Base-by-base conservation (phyloP, 352 stramenopile species). In the Plasmopara viticola region DNA sequence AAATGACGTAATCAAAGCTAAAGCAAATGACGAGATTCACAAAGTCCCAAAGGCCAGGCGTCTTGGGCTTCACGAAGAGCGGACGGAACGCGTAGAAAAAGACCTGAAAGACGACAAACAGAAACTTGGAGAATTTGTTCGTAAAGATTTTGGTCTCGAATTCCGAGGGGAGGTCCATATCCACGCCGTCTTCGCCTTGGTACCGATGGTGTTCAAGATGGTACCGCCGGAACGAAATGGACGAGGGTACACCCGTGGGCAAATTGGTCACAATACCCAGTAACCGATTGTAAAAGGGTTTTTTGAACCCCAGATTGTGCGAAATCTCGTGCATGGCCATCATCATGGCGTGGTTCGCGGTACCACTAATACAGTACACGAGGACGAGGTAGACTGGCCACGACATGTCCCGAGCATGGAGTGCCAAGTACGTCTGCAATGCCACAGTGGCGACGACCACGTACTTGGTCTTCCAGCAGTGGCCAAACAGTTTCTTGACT, bases 181-280 rank as follows among this genome's bases (percentile, higher is more conserved):
- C 95, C 10, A 97, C 68, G 47, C 84, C 79, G 44, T 98, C 79
- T 37, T 95, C 87, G 44, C 95, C 95, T 70, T 98, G 90, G 66
- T 96, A 98, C 18, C 90, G 84, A 73, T 98, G 96, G 80, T 99
- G 96, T 58, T 98, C 93, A 66, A 97, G 87, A 72, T 99, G 96
- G 74, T 99, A 98, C 9, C 90, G 71, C 72, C 97, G 98, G 72
- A 99, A 98, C 20, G 88, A 86, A 45, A 95, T 78, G 14, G 88
- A 75, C 2, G 87, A 91, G 0, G 96, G 95, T 38, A 99, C 76
- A 12, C 81, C 86, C 20, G 98, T 79, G 5, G 94, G 88, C 45
- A 97, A 64, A 69, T 98, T 98, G 8, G 90, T 86, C 34, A 98
- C 60, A 52, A 99, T 90, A 14, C 74, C 85, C 10, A 98, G 68